Evolutionary conservation across 169 alveolate species (phyloP).

Genomic region (Babesia sp.): DNA sequence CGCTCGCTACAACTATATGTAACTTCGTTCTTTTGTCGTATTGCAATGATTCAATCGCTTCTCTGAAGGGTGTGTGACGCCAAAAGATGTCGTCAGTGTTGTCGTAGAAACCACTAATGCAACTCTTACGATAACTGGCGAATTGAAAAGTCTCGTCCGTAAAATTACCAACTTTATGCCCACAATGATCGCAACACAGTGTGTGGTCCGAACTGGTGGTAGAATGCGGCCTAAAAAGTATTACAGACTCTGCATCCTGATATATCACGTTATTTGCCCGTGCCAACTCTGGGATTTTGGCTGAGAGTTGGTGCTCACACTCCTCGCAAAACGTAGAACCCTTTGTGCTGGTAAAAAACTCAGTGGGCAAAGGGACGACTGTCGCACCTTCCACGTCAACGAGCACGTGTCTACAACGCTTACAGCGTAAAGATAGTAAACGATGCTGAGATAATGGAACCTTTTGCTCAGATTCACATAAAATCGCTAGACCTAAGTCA

Average conservation of each 20-base stretch:
- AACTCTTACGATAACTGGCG: slow-evolving; percentile 20
- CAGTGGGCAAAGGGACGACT: slow-evolving; percentile 43
- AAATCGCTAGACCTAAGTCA: slow-evolving; percentile 10
- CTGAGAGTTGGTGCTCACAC: slow-evolving; percentile 27
- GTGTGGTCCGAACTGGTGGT: background rate
- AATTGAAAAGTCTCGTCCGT: background rate
- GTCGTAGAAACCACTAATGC: slow-evolving; percentile 1
- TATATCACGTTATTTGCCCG: background rate
- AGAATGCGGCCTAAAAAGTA: background rate
- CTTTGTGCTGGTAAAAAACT: slow-evolving; percentile 23
- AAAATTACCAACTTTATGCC: background rate
- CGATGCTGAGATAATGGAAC: background rate
- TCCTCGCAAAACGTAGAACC: slow-evolving; percentile 62
- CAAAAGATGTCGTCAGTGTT: slow-evolving; percentile 40
- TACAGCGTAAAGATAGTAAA: slow-evolving; percentile 17
- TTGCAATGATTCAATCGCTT: slow-evolving; percentile 42
- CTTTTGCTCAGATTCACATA: background rate
- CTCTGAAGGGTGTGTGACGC: slow-evolving; percentile 15
- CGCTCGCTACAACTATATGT: background rate
- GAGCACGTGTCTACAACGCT: slow-evolving; percentile 7
- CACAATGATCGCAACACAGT: slow-evolving; percentile 13
- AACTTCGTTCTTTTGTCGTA: slow-evolving; percentile 15
- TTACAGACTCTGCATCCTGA: slow-evolving; percentile 25
- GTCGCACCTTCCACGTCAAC: background rate
- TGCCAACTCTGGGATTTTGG: background rate